These are phyloP conservation scores for Henningerozyma blattae DNA, from an alignment of 805 yeast species.

Conservation along the genomic window DNA sequence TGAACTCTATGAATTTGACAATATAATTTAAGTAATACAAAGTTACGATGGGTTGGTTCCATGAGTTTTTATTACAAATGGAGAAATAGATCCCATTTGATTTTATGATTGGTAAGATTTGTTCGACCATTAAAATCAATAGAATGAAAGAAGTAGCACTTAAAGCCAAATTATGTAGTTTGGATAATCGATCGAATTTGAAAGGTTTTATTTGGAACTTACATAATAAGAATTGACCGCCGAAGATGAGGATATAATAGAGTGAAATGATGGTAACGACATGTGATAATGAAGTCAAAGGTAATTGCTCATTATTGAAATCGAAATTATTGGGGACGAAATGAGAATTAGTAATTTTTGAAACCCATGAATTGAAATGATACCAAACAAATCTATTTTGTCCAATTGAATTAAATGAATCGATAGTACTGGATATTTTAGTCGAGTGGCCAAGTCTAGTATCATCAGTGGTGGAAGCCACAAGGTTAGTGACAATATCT, in stretches of 20 bases:
- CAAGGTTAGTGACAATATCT: too few species aligned
- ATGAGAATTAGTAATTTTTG: slow-evolving; percentile 14
- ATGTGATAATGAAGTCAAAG: slow-evolving; percentile 50
- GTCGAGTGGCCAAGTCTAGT: too few species aligned
- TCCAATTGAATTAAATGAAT: too few species aligned
- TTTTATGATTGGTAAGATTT: slow-evolving; percentile 65
- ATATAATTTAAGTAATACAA: slow-evolving; percentile 85
- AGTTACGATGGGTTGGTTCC: slow-evolving; percentile 74
- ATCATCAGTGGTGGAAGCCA: too few species aligned
- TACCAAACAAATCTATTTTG: too few species aligned
- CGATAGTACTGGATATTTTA: too few species aligned
- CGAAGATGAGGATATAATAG: slow-evolving; percentile 74
- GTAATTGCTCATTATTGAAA: slow-evolving; percentile 53
- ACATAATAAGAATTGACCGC: slow-evolving; percentile 60
- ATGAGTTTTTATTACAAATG: slow-evolving; percentile 65
- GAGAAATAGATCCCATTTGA: slow-evolving; percentile 73
- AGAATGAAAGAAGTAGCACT: slow-evolving; percentile 58
- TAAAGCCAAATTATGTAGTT: slow-evolving; percentile 70
- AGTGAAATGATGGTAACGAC: slow-evolving; percentile 45
- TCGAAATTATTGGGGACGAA: slow-evolving; percentile 37
- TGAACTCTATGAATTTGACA: slow-evolving; percentile 77
- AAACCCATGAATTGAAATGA: slow-evolving; percentile 13
- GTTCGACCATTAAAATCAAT: slow-evolving; percentile 67
- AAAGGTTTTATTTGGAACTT: slow-evolving; percentile 41
- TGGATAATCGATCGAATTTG: slow-evolving; percentile 64